Percentiles rank a stretch among this genome's conserved stretches.
These are phyloP conservation scores for Bidens hawaiensis DNA, from an alignment of 140 eudicot species.

Conservation along the genomic window DNA sequence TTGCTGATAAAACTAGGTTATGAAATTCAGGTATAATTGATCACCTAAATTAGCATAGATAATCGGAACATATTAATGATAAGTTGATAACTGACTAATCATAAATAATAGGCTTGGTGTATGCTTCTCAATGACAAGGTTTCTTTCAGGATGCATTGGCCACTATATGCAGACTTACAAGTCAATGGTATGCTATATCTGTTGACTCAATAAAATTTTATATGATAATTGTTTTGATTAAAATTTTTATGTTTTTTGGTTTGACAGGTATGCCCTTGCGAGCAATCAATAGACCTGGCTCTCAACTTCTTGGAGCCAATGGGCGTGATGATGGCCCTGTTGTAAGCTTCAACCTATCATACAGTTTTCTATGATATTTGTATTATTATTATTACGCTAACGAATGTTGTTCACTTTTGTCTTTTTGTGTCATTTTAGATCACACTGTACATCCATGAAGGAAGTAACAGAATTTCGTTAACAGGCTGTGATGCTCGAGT, in stretches of 20 bases:
- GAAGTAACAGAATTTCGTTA: conserved; percentile 73
- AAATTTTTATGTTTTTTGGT: neutral
- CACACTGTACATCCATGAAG: conserved; percentile 62
- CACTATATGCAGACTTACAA: conserved; percentile 90
- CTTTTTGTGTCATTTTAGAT: conserved; percentile 51
- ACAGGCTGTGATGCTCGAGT: conserved; percentile 74
- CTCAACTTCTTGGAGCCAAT: conserved; percentile 87
- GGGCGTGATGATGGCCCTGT: conserved; percentile 97
- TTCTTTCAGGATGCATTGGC: conserved; percentile 97
- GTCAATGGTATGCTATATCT: conserved; percentile 59
- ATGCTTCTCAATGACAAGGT: conserved; percentile 97
- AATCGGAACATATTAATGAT: conserved; percentile 11
- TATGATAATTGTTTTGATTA: neutral
- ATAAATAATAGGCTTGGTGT: conserved; percentile 79
- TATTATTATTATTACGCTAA: neutral
- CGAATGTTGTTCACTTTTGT: conserved; percentile 13
- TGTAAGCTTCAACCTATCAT: conserved; percentile 44
- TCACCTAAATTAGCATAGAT: neutral
- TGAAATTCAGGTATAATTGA: conserved; percentile 32
- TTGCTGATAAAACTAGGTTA: conserved; percentile 68
- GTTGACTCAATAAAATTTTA: too few species aligned
- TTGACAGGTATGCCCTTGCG: conserved; percentile 76
- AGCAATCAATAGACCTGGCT: conserved; percentile 77
- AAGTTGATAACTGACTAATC: conserved; percentile 7
- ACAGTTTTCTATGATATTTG: neutral